A percentile compares a stretch with the other conserved stretches of the same genome.
Evolutionary conservation across 495 filamentous ascomycete species (phyloP).

Genomic region (Collariella sp.): DNA sequence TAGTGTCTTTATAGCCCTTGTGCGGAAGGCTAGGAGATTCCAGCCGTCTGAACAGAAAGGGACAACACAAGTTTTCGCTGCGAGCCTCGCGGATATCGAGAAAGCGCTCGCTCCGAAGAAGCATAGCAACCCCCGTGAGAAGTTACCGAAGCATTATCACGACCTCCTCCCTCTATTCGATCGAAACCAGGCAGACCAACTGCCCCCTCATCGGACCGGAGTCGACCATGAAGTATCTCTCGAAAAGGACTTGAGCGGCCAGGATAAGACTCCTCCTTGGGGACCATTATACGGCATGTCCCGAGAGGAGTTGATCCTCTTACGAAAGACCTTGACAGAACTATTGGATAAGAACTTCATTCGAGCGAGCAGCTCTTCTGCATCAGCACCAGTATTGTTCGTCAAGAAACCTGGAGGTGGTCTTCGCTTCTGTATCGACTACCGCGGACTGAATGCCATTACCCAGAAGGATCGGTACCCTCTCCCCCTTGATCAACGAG

Average conservation of each 20-base stretch:
- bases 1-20: no score
- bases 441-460: slow-evolving; percentile 37
- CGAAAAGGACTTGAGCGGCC: neutral
- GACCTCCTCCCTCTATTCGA: neutral
- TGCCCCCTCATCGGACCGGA: neutral
- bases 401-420: slow-evolving; percentile 26
- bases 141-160: neutral
- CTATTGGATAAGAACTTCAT: slow-evolving; percentile 11
- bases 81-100: neutral
- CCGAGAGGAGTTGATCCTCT: slow-evolving; percentile 16
- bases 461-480: no score
- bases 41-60: no score
- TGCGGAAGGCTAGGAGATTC: no score
- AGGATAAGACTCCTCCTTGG: neutral
- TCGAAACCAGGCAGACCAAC: neutral
- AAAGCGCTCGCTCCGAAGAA: neutral
- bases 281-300: slow-evolving; percentile 21
- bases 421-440: slow-evolving; percentile 40
- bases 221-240: neutral
- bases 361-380: neutral
- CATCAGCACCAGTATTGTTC: slow-evolving; percentile 30
- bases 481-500: slow-evolving; percentile 41
- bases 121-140: neutral
- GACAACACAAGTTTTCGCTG: neutral
- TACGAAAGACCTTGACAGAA: slow-evolving; percentile 7